Base-by-base conservation (phyloP, 805 yeast genomes). In the Kuraishia cidri region DNA sequence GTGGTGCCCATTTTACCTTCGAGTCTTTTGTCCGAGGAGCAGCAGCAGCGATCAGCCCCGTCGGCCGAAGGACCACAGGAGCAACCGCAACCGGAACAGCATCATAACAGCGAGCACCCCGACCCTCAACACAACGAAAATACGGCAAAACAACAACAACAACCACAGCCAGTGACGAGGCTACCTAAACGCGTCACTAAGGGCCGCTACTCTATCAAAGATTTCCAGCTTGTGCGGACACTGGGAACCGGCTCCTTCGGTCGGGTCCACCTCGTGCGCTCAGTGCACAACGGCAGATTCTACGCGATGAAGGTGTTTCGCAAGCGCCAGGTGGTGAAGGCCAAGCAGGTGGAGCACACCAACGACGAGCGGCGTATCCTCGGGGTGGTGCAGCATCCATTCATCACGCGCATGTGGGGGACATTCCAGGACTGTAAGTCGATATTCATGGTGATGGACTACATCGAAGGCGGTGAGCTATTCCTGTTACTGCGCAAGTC, bases 391-490 rank as follows among this genome's bases (percentile, higher is more conserved):
- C 74, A 72, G 41, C 79, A 73, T 44, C 79, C 79, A 5, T 73
- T 72, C 40, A 58, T 73, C 41, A 72, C 71, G 39, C 49, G 79
- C 36, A 72, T 73, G 78, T 73, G 79, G 79, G 79, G 79, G n/a
- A 73, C 79, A 5, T 73, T 67, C 45, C 79, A 72, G 48, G 79
- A 73, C 44, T 58, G 72, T 24, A 63, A 62, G 42, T 70, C 70
- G 42, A 52, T 73, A 36, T 73, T 72, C 40, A 72, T 73, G 79
- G 69, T 73, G 24, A 73, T 73, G 79, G 79, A 73, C 46, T 73
- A 72, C 51, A 72, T 73, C 44, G 79, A 73, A 50, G 79, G 79
- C 16, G 79, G 79, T 17, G 79, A 73, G 50, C 58, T 73, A 32
- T 73, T 73, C 42, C 66, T 75, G 3, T 50, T 73, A 28, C 58